Percentiles rank a stretch among this genome's conserved stretches.
Conservation (phyloP, 2,329 filamentous ascomycete species). For the Hawksworthiomyces lignivorus region DNA sequence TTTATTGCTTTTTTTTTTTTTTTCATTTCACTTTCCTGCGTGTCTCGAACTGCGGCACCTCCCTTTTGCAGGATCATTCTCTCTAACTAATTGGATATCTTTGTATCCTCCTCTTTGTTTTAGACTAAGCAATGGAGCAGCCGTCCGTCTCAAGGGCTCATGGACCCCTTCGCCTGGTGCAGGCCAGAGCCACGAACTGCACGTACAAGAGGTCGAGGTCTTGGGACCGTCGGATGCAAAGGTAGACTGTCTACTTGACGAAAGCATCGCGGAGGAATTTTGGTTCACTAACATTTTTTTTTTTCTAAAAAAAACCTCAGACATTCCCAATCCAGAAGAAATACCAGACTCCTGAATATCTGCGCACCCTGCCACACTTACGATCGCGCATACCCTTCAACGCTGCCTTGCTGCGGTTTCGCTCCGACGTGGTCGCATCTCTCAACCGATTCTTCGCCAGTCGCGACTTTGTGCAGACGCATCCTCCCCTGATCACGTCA, state of each 20-base stretch:
- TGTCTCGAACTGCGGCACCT: too few species aligned
- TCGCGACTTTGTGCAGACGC: constrained; percentile 69
- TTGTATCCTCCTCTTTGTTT: constrained; percentile 15
- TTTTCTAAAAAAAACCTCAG: too few species aligned
- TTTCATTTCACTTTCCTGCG: too few species aligned
- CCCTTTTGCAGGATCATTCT: too few species aligned
- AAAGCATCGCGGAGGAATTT: too few species aligned
- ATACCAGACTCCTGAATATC: constrained; percentile 81
- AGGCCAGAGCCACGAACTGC: constrained; percentile 72
- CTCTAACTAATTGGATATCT: constrained; percentile 24
- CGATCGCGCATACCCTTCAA: constrained; percentile 76
- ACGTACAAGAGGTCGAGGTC: constrained; percentile 60
- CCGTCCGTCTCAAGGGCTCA: constrained; percentile 67
- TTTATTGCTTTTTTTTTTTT: too few species aligned
- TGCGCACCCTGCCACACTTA: constrained; percentile 82
- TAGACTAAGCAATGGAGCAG: constrained; percentile 77
- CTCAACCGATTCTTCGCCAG: constrained; percentile 68
- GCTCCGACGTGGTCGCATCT: constrained; percentile 69
- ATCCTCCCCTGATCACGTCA: constrained; percentile 90
- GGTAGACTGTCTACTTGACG: too few species aligned
- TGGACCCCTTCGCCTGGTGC: constrained; percentile 66
- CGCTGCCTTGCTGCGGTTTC: constrained; percentile 69
- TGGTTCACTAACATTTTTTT: too few species aligned
- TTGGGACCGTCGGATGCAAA: constrained; percentile 72
- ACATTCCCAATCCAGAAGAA: constrained; percentile 94